Conservation (phyloP, 2,329 filamentous ascomycete genomes). For the Lecanicillium sp. region DNA sequence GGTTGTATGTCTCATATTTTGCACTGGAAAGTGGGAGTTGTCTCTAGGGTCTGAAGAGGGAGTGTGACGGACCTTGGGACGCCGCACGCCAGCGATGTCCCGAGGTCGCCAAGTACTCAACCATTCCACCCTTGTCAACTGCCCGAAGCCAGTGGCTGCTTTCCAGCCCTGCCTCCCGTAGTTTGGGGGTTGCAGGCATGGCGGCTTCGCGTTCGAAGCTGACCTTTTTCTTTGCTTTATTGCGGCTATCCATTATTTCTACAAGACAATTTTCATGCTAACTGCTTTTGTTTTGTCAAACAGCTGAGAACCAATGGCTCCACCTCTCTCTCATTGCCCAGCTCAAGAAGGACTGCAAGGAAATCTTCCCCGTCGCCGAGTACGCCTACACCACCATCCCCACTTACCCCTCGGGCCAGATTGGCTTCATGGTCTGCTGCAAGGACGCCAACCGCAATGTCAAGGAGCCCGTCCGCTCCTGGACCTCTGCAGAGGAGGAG, state of each 20-base stretch:
- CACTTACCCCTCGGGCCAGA: slow-evolving; percentile 97
- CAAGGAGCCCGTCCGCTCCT: slow-evolving; percentile 73
- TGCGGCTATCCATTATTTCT: slow-evolving; percentile 9
- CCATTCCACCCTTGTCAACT: slow-evolving; percentile 19
- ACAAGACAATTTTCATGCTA: slow-evolving; percentile 5
- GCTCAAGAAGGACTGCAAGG: slow-evolving; percentile 93
- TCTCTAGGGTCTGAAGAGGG: slow-evolving; percentile 23
- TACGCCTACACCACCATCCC: slow-evolving; percentile 99
- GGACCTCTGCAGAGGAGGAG: slow-evolving; percentile 82
- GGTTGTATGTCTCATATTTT: slow-evolving; percentile 90
- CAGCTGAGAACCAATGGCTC: slow-evolving; percentile 99
- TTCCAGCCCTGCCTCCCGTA: slow-evolving; percentile 28
- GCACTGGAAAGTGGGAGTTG: slow-evolving; percentile 29
- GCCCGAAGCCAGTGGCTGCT: slow-evolving; percentile 30
- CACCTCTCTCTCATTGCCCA: slow-evolving; percentile 88
- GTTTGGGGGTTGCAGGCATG: slow-evolving; percentile 21
- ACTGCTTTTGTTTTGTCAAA: slow-evolving; percentile 8
- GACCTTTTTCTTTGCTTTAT: slow-evolving; percentile 13
- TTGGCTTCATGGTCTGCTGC: slow-evolving; percentile 99
- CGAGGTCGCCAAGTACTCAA: neutral
- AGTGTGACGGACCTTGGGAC: too few relatives aligned
- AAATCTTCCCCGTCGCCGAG: slow-evolving; percentile 95
- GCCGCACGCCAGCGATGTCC: too few relatives aligned
- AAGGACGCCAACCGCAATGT: slow-evolving; percentile 84
- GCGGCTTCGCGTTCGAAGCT: too few relatives aligned